phyloP scores from a whole-genome alignment of 768 basidiomycete species.

The Tulasnella sp. region DNA sequence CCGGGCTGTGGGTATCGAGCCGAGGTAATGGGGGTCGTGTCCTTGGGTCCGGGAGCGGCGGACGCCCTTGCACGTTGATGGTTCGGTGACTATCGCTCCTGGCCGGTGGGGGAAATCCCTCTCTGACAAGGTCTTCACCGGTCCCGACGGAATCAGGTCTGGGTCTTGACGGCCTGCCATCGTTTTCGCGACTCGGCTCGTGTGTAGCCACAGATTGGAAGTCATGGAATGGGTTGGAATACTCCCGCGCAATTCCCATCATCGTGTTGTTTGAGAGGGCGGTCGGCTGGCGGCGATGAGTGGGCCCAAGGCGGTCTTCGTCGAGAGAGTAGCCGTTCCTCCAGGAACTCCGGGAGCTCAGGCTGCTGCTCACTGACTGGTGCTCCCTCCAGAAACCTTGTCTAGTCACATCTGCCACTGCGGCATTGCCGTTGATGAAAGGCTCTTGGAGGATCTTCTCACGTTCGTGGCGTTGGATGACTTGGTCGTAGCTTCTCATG shows the following conservation, averaged over 20 bases:
- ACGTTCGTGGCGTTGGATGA: conserved; percentile 62
- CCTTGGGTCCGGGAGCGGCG: background rate
- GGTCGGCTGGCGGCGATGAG: conserved; percentile 12
- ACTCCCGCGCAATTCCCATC: background rate
- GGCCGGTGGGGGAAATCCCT: background rate
- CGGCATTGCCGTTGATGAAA: background rate
- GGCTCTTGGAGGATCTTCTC: conserved; percentile 59
- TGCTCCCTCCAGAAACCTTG: background rate
- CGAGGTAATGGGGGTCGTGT: background rate
- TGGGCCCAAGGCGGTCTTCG: conserved; percentile 13
- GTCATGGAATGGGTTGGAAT: conserved; percentile 13
- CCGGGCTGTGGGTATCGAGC: background rate
- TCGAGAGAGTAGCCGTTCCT: background rate
- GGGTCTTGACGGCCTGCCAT: background rate
- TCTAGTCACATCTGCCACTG: background rate
- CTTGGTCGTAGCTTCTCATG: conserved; percentile 63
- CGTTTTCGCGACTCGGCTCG: background rate
- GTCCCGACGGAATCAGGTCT: background rate
- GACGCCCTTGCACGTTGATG: background rate
- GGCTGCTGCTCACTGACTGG: background rate
- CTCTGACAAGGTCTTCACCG: background rate
- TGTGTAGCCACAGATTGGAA: background rate
- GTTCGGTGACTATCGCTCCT: background rate
- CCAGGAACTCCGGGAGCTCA: conserved; percentile 10
- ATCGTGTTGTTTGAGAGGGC: background rate